Percentiles rank a stretch among this genome's conserved stretches.
Evolutionary conservation across 2,329 filamentous ascomycete species (phyloP).

Genomic region (Botrytis tulipae): DNA sequence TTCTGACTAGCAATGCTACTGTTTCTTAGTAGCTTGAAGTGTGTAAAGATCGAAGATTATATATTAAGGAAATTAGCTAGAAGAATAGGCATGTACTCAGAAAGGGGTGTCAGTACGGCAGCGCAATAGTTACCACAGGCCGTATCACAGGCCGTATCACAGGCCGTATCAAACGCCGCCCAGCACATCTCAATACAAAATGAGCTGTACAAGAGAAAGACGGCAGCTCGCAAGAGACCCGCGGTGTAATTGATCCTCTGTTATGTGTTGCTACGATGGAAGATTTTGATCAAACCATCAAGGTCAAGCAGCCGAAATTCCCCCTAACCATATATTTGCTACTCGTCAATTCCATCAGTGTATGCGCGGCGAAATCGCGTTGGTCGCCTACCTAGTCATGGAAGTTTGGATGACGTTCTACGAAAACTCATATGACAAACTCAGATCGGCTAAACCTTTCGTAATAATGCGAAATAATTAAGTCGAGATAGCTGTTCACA

Average conservation of each 20-base stretch:
- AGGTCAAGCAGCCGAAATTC: background rate
- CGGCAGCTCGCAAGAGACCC: background rate
- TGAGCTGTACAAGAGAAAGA: background rate
- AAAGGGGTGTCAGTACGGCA: background rate
- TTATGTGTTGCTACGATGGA: background rate
- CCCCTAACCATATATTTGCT: background rate
- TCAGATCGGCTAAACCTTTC: background rate
- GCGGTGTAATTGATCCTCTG: background rate
- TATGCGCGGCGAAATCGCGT: background rate
- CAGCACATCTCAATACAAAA: background rate
- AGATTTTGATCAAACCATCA: background rate
- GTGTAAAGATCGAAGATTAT: background rate
- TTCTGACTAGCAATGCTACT: background rate
- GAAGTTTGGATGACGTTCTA: background rate
- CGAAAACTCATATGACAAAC: background rate
- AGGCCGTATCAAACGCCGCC: background rate
- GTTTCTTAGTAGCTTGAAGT: background rate
- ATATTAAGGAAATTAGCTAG: no score
- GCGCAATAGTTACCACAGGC: background rate
- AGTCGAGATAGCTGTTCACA: background rate
- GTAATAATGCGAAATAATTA: background rate
- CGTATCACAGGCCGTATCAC: background rate
- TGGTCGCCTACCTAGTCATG: background rate
- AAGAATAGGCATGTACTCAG: background rate
- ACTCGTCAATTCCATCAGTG: background rate